Evolutionary conservation across 805 yeast species (phyloP).

Genomic region (Candida palmyrensis): DNA sequence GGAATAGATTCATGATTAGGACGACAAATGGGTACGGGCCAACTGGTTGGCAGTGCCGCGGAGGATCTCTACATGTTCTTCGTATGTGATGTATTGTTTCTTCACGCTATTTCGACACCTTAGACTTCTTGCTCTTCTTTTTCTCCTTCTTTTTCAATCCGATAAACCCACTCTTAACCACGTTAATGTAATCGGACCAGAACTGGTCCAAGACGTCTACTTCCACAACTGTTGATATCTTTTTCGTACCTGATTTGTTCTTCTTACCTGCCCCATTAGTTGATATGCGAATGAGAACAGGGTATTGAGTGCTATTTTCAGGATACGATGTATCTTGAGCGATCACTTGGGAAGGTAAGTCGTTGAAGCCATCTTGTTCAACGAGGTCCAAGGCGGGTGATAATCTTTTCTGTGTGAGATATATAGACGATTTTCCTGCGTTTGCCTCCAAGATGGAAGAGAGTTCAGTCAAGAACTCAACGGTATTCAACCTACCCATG

Average conservation of each 20-base stretch:
- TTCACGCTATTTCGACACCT: conserved; percentile 20
- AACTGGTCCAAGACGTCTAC: conserved; percentile 58
- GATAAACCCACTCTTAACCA: conserved; percentile 62
- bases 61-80: too few relatives aligned
- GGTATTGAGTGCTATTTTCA: conserved; percentile 38
- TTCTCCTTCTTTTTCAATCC: conserved; percentile 83
- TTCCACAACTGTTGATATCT: conserved; percentile 69
- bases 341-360: conserved; percentile 32
- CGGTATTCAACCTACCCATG: conserved; percentile 29
- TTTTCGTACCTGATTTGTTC: conserved; percentile 35
- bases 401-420: conserved; percentile 55
- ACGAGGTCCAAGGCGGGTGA: conserved; percentile 21
- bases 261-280: conserved; percentile 38
- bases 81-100: too few relatives aligned
- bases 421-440: conserved; percentile 46
- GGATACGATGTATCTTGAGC: conserved; percentile 10
- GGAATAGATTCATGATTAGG: conserved; percentile 8
- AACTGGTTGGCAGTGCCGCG: too few relatives aligned
- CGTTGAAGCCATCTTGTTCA: conserved; percentile 13
- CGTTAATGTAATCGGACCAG: conserved; percentile 71
- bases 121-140: conserved; percentile 58
- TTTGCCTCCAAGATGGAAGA: conserved; percentile 18
- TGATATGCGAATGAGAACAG: conserved; percentile 65
- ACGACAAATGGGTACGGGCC: too few relatives aligned
- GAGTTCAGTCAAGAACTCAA: conserved; percentile 25